A percentile compares a stretch with the other conserved stretches of the same genome.
These are phyloP conservation scores for Taxawa tesnikishii DNA, from an alignment of 2,329 filamentous ascomycete genomes.

Conservation along the genomic window DNA sequence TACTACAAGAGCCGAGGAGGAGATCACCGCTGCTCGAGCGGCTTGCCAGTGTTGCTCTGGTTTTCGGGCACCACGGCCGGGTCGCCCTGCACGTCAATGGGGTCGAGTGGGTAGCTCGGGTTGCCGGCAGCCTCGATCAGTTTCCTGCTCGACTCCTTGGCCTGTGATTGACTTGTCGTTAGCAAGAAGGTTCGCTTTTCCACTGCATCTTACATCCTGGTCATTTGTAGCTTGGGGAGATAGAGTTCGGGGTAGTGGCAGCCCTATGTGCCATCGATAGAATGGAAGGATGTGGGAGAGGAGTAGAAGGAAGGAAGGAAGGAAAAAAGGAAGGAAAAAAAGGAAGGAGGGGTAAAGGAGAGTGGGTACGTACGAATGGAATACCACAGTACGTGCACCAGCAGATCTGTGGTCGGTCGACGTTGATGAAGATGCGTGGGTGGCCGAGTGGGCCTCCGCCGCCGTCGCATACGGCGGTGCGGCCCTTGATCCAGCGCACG, in stretches of 20 bases:
- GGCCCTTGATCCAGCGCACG: slow-evolving; percentile 78
- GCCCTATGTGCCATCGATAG: neutral
- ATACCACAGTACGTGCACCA: slow-evolving; percentile 86
- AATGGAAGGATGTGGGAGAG: neutral
- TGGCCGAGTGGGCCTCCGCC: slow-evolving; percentile 85
- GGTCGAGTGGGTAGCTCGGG: slow-evolving; percentile 74
- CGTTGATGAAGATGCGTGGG: slow-evolving; percentile 92
- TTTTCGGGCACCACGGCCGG: slow-evolving; percentile 44
- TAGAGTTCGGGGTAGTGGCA: neutral
- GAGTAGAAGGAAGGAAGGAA: too few species aligned
- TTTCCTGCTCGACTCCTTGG: slow-evolving; percentile 76
- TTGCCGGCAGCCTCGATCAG: slow-evolving; percentile 71
- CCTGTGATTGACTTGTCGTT: slow-evolving; percentile 41
- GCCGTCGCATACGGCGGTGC: slow-evolving; percentile 77
- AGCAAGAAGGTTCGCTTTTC: neutral
- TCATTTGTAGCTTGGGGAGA: neutral
- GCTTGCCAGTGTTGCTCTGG: slow-evolving; percentile 46
- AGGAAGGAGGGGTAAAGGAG: neutral
- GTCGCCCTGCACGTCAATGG: slow-evolving; percentile 52
- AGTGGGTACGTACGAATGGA: slow-evolving; percentile 63
- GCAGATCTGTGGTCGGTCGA: slow-evolving; percentile 90
- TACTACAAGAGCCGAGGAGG: too few species aligned
- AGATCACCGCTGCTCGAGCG: slow-evolving; percentile 48
- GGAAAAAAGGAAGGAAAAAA: too few species aligned
- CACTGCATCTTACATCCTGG: neutral